A percentile compares a stretch with the other conserved stretches of the same genome.
phyloP scores from a whole-genome alignment of 108 stramenopile genomes.

The Cafeteria roenbergensis region DNA sequence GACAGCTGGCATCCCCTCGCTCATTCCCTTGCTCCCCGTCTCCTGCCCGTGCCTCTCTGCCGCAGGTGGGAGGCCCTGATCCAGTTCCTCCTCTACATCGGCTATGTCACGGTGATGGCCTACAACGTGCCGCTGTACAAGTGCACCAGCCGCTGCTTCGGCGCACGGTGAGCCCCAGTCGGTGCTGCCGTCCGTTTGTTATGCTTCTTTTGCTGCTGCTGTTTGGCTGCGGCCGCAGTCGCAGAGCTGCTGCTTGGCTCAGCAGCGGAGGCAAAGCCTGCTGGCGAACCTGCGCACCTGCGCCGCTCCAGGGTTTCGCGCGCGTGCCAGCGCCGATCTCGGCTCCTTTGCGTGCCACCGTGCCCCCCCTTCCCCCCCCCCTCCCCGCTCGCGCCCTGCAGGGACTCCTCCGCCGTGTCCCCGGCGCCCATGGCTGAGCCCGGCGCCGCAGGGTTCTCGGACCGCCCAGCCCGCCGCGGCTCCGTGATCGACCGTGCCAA shows the following conservation, averaged over 20 bases:
- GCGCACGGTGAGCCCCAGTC: background rate
- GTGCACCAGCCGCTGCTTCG: background rate
- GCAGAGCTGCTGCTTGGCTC: background rate
- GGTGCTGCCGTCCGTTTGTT: background rate
- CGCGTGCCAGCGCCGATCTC: background rate
- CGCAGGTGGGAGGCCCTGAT: slow-evolving; percentile 23
- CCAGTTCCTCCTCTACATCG: slow-evolving; percentile 17
- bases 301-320: background rate
- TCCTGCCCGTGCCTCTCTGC: too few species aligned
- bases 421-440: background rate
- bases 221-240: background rate
- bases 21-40: too few species aligned
- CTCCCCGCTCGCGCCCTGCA: background rate
- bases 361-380: background rate
- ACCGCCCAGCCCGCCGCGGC: too few species aligned
- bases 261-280: background rate
- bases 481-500: background rate
- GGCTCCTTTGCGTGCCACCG: background rate
- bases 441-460: too few species aligned
- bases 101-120: slow-evolving; percentile 29
- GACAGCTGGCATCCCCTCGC: too few species aligned
- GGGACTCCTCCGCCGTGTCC: background rate
- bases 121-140: slow-evolving; percentile 20
- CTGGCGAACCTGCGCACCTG: background rate
- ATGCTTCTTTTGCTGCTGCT: background rate